Conservation (phyloP, 305 asterid genomes). For the Rubia balearica region DNA sequence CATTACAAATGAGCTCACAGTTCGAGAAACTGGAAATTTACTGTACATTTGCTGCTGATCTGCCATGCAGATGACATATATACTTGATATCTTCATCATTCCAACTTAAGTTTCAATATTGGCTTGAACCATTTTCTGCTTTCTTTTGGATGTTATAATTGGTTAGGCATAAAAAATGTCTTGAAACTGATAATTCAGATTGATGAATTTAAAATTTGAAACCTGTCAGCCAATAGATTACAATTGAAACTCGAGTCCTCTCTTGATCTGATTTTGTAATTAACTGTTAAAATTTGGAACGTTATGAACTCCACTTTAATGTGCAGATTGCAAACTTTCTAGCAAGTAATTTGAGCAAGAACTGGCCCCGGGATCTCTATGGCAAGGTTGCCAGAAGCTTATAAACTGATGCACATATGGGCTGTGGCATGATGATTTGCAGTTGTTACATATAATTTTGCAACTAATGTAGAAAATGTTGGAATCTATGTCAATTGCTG, state of each 20-base stretch:
- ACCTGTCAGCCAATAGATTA: not conserved
- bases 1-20: not conserved
- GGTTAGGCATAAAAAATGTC: not conserved
- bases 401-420: conserved; percentile 25
- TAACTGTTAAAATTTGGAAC: not conserved
- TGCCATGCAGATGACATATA: not conserved
- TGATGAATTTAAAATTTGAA: not conserved
- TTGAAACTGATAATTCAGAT: not conserved
- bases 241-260: not conserved
- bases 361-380: conserved; percentile 94
- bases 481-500: not conserved
- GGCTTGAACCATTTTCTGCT: not conserved
- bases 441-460: not conserved
- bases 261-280: not conserved
- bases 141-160: not conserved
- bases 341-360: conserved; percentile 69
- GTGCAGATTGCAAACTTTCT: conserved; percentile 92
- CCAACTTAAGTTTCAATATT: not conserved
- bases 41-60: too few species aligned
- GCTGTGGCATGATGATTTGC: not conserved
- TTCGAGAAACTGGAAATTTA: not conserved
- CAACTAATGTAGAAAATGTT: conserved; percentile 8
- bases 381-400: conserved; percentile 82
- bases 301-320: conserved; percentile 5
- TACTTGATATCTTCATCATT: not conserved